Evolutionary conservation across 2,329 filamentous ascomycete species (phyloP).

Genomic region (Fusarium sp.): DNA sequence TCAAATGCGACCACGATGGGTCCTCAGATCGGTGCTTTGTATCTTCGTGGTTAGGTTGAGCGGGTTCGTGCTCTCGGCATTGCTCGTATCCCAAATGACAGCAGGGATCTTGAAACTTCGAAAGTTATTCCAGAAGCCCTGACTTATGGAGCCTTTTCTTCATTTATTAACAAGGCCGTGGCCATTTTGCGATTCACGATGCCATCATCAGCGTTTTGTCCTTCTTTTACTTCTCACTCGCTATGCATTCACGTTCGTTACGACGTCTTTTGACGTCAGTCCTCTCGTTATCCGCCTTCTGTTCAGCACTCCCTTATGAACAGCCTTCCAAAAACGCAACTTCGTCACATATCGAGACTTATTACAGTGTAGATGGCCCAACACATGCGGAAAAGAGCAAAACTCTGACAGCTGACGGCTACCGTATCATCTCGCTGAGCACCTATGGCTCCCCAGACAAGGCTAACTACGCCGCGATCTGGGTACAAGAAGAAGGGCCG

Average conservation of each 20-base stretch:
- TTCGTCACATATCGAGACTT: constrained; percentile 6
- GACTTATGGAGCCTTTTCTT: not conserved
- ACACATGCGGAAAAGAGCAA: constrained; percentile 10
- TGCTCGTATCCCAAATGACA: not conserved
- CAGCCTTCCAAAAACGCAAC: not conserved
- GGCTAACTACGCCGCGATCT: constrained; percentile 32
- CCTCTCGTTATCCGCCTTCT: constrained; percentile 2
- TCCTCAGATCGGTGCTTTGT: not conserved
- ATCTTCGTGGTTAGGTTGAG: not conserved
- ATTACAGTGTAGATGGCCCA: constrained; percentile 12
- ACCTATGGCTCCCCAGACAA: constrained; percentile 23
- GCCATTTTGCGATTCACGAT: not conserved
- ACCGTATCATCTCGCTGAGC: constrained; percentile 32
- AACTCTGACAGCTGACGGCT: not conserved
- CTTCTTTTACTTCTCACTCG: not conserved
- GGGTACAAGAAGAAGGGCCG: constrained; percentile 11
- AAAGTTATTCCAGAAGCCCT: constrained; percentile 8
- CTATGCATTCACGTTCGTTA: constrained; percentile 10
- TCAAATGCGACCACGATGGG: not conserved
- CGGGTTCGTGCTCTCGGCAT: not conserved
- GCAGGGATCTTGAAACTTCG: constrained; percentile 14
- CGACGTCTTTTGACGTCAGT: constrained; percentile 17
- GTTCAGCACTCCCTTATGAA: not conserved
- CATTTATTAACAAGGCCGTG: not conserved
- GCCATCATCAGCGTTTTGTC: not conserved